Base-by-base conservation (phyloP, 768 basidiomycete genomes). In the Rhizopogon sp. region DNA sequence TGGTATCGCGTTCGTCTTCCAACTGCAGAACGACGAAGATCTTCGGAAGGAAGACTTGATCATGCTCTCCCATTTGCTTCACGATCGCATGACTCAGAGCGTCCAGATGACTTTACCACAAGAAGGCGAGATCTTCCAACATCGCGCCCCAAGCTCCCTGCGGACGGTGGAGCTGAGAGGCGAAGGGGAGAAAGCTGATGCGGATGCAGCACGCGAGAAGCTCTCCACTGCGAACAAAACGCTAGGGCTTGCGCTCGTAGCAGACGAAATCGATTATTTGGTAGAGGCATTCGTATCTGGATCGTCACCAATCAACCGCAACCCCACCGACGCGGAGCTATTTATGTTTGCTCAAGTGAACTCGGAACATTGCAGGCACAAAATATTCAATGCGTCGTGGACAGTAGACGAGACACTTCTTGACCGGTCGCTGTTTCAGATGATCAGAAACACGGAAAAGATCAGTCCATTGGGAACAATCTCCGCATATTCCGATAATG, bases 331-430 rank as follows among this genome's bases (percentile, higher is more conserved):
- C 66, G 95, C 96, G 3, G 97, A 99, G 68, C 78, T 99, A 7
- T 99, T 99, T 81, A 99, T 98, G 97, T 99, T 98, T 70, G 96
- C 97, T 3, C 97, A 99, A 67, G 96, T 99, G 69, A 99, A 99
- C 74, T 98, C 95, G n/a, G 97, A 99, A 70, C 97, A 98, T 66
- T 99, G 97, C 70, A 81, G 97, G 35, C 97, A 99, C 79, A 99
- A 99, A 74, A 98, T 98, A 62, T 99, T 98, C 79, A 99, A 99
- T 67, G 95, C 97, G 0, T 80, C 89, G 14, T 99, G 97, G 97
- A 90, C 84, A 10, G 82, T 99, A 60, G 89, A 98, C 63, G 87
- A 79, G 2, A 63, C 76, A 40, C 63, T 76, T 10, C 76, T 83
- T 62, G 80, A 88, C 55, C 74, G 75, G 43, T 90, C 92, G 4